Percentiles rank a stretch among this genome's conserved stretches.
Evolutionary conservation across 1,284 basidiomycete genomes (phyloP).

Genomic region (Boletus semigastroideus): DNA sequence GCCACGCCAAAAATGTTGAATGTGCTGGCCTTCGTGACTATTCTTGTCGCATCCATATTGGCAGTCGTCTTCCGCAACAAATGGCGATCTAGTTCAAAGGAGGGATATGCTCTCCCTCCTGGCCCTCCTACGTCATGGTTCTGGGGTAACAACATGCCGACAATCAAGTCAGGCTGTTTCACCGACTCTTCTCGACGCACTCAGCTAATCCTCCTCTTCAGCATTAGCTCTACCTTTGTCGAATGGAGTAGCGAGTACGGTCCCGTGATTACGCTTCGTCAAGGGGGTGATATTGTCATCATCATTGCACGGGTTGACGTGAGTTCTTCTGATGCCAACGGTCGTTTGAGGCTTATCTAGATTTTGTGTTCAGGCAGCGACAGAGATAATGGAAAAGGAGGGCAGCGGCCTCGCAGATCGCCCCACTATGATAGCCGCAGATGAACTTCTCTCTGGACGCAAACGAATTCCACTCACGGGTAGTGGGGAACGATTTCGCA

Average conservation of each 20-base stretch:
- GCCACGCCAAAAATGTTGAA: background rate
- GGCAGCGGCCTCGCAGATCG: constrained; percentile 35
- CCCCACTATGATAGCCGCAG: constrained; percentile 32
- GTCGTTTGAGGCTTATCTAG: background rate
- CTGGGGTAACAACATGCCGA: constrained; percentile 21
- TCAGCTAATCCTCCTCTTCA: background rate
- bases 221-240: constrained; percentile 19
- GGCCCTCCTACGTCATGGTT: constrained; percentile 25
- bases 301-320: constrained; percentile 35
- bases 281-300: constrained; percentile 28
- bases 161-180: constrained; percentile 15
- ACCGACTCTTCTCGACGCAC: background rate
- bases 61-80: background rate
- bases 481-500: constrained; percentile 31
- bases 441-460: constrained; percentile 30
- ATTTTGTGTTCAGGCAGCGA: constrained; percentile 24
- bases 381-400: constrained; percentile 41
- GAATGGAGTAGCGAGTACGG: constrained; percentile 36
- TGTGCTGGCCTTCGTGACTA: background rate
- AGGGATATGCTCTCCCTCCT: constrained; percentile 24
- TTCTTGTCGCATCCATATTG: background rate
- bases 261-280: constrained; percentile 33
- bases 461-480: constrained; percentile 27
- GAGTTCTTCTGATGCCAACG: background rate
- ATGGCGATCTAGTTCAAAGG: background rate